phyloP scores from a whole-genome alignment of 2,329 filamentous ascomycete species.

The Cytospora piceae region DNA sequence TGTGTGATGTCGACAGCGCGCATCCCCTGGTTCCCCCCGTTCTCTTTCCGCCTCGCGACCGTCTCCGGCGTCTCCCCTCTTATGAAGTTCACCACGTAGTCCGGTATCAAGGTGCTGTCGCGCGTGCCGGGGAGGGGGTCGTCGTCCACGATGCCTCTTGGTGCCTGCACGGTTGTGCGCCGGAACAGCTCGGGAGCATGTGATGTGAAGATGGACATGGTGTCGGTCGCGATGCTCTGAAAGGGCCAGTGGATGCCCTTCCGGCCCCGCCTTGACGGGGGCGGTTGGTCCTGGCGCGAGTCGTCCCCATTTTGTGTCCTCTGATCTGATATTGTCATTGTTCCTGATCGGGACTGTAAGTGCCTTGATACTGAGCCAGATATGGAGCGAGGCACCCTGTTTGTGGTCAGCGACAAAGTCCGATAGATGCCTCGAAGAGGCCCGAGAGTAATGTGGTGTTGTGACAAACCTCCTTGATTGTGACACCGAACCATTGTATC shows the following conservation, averaged over 20 bases:
- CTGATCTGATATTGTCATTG: constrained; percentile 6
- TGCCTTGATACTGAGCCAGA: constrained; percentile 12
- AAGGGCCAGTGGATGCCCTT: constrained; percentile 41
- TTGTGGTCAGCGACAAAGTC: constrained; percentile 2
- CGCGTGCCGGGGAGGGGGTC: constrained; percentile 29
- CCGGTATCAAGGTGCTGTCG: constrained; percentile 53
- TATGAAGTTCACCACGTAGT: constrained; percentile 60
- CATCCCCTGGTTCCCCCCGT: constrained; percentile 39
- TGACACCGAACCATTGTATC: constrained; percentile 21
- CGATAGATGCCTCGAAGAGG: too few species aligned
- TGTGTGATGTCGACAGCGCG: constrained; percentile 40
- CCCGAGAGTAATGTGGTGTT: too few species aligned
- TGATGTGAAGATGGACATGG: constrained; percentile 32
- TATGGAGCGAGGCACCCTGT: constrained; percentile 15
- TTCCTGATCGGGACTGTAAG: constrained; percentile 10
- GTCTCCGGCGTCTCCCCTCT: constrained; percentile 59
- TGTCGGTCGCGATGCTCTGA: constrained; percentile 39
- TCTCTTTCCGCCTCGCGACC: constrained; percentile 50
- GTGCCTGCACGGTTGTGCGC: constrained; percentile 19
- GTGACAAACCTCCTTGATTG: constrained; percentile 16
- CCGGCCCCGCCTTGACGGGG: constrained; percentile 27
- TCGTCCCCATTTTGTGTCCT: constrained; percentile 10
- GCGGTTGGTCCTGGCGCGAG: constrained; percentile 14
- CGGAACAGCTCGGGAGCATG: constrained; percentile 18
- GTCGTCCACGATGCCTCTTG: constrained; percentile 25